These are phyloP conservation scores for Hylodesmum podocarpum DNA, from an alignment of 306 rosid genomes.

Conservation along the genomic window DNA sequence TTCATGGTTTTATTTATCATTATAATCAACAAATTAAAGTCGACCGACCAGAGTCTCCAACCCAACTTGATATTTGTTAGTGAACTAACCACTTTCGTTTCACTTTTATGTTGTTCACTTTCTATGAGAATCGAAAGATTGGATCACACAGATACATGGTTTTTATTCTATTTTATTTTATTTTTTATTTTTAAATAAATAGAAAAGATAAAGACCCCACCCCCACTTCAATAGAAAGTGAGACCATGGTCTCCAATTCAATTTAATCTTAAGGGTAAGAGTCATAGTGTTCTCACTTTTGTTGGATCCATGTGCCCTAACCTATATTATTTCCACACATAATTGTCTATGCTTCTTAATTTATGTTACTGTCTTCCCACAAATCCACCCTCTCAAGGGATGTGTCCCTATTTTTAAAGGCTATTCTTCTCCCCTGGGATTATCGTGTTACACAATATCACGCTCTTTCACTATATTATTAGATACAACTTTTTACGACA, in stretches of 20 bases:
- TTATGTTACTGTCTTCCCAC: conserved; percentile 26
- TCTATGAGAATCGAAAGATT: neutral
- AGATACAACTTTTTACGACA: too few relatives aligned
- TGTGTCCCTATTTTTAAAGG: conserved; percentile 23
- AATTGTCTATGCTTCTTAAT: neutral
- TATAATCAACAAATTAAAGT: conserved; percentile 12
- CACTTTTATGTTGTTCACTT: conserved; percentile 17
- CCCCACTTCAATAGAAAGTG: conserved; percentile 19
- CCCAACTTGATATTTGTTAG: conserved; percentile 22
- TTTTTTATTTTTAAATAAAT: neutral
- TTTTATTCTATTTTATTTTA: too few relatives aligned
- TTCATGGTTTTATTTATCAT: neutral
- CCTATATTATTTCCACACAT: conserved; percentile 20
- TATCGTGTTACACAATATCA: neutral
- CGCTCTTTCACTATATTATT: conserved; percentile 1
- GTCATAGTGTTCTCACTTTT: conserved; percentile 27
- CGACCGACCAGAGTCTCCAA: neutral
- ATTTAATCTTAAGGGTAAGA: conserved; percentile 7
- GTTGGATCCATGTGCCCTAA: conserved; percentile 33
- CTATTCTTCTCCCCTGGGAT: neutral
- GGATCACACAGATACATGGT: neutral
- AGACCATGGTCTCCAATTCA: conserved; percentile 27
- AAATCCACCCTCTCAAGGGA: conserved; percentile 36
- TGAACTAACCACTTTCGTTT: conserved; percentile 26
- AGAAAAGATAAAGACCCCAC: conserved; percentile 33